phyloP scores from a whole-genome alignment of 2,329 filamentous ascomycete genomes.

The Rhytidhysteron rufulum region DNA sequence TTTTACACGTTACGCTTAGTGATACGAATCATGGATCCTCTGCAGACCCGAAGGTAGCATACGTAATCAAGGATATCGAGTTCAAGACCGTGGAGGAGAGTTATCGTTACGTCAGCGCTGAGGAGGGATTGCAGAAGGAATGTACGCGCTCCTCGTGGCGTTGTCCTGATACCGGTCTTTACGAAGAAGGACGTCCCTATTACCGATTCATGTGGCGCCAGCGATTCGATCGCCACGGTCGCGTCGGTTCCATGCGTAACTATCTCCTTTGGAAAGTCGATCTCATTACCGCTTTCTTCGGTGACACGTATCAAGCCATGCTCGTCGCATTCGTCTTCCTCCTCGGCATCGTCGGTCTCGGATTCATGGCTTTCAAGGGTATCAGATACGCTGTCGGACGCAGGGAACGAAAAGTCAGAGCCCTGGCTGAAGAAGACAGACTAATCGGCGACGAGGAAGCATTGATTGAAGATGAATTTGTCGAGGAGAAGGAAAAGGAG shows the following conservation, averaged over 20 bases:
- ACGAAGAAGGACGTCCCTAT: conserved; percentile 8
- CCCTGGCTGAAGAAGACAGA: conserved; percentile 8
- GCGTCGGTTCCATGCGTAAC: conserved; percentile 16
- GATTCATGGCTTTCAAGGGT: background rate
- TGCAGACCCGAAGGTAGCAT: conserved; percentile 7
- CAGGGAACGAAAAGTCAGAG: conserved; percentile 1
- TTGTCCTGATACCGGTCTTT: conserved; percentile 12
- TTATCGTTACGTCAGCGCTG: conserved; percentile 3
- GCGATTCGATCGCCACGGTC: conserved; percentile 14
- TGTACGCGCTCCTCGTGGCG: conserved; percentile 13
- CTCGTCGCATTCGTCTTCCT: conserved; percentile 10
- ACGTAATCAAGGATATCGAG: conserved; percentile 10
- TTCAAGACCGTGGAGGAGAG: conserved; percentile 4
- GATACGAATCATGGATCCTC: conserved; percentile 12
- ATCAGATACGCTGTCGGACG: background rate
- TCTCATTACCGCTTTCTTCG: conserved; percentile 4
- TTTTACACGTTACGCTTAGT: conserved; percentile 10
- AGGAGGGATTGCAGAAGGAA: conserved; percentile 6
- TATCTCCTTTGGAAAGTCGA: conserved; percentile 6
- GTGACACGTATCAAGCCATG: conserved; percentile 8
- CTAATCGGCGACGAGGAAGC: conserved; percentile 8
- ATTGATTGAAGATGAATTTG: background rate
- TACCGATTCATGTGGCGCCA: conserved; percentile 18
- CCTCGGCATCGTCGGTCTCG: conserved; percentile 1
- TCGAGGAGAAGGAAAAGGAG: background rate